Evolutionary conservation across 345 rosid species (phyloP), one percentile per base, ranked within the genome.

Genomic region (Garcia nutans): DNA sequence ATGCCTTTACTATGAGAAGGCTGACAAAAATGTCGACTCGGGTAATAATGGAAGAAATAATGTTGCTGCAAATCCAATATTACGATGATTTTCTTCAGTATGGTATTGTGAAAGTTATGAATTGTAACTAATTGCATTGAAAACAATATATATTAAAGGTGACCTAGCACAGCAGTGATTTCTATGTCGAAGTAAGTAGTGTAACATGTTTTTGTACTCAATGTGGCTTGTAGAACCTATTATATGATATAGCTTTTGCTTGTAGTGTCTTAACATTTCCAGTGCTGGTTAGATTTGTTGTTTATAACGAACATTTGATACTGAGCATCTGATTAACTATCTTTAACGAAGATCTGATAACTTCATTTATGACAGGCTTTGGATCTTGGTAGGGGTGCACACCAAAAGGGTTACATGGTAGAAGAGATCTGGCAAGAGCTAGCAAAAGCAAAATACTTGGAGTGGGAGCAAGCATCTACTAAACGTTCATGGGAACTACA

Each of bases 361-460:
- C 41, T 69, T 47, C 5, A 19, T 26, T 75, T 47, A 19, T 2
- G 67, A 44, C 70, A 93, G 97, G 97, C 98, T 44, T 75, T 95
- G 84, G 93, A 95, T 81, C 96, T 93, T 73, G 97, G 94, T 66
- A 86, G 92, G 85, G 90, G 87, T 22, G 88, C 93, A 60, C 79
- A 89, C 67, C 88, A 85, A 59, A 85, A 74, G 20, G 85, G 96
- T 52, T 87, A 90, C 60, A 88, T 90, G 87, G 89, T 93, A 33
- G 96, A 95, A 76, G 97, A 87, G 73, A 95, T 95, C 68, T 95
- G 97, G 97, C 91, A 91, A 78, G 94, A 89, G 84, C 90, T 95
- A 56, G 85, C 97, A 19, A 91, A 85, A 81, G 97, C 99, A 33
- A 95, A 91, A 82, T 95, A 91, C 84, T 56, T 86, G 83, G 84